phyloP scores from a whole-genome alignment of 108 stramenopile genomes.

The Heterococcus sp. region DNA sequence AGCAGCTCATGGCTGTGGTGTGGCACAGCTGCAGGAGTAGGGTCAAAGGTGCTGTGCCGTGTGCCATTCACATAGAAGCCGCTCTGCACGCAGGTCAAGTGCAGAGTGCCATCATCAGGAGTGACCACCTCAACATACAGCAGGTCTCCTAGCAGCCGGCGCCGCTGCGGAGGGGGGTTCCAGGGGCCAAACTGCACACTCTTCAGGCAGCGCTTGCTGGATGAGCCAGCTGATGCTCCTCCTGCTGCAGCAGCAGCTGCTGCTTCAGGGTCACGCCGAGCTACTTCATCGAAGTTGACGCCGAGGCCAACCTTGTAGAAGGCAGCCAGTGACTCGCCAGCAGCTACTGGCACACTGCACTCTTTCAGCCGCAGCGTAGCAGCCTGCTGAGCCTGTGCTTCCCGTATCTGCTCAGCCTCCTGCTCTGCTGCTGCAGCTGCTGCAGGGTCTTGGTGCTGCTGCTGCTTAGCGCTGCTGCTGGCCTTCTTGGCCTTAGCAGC shows the following conservation, averaged over 20 bases:
- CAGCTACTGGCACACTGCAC: too few relatives aligned
- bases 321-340: background rate
- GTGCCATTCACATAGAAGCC: constrained; percentile 87
- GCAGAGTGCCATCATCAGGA: constrained; percentile 59
- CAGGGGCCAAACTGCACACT: constrained; percentile 14
- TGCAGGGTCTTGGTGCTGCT: too few relatives aligned
- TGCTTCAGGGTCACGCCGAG: constrained; percentile 2
- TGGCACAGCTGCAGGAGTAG: constrained; percentile 65
- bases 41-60: constrained; percentile 68
- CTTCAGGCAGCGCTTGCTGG: constrained; percentile 18
- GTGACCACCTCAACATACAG: constrained; percentile 76
- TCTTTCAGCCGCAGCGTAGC: too few relatives aligned
- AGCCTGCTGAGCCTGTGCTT: background rate
- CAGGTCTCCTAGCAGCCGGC: constrained; percentile 80
- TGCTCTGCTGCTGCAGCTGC: background rate
- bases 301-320: constrained; percentile 16
- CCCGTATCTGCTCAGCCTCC: constrained; percentile 1
- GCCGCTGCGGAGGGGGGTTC: constrained; percentile 79
- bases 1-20: constrained; percentile 26
- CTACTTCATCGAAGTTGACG: constrained; percentile 9
- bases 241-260: background rate
- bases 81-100: constrained; percentile 73
- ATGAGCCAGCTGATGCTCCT: background rate
- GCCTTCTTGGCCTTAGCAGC: background rate
- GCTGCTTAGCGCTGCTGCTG: background rate